phyloP scores from a whole-genome alignment of 257 asterid genomes.

The Ligustrum vulgare region DNA sequence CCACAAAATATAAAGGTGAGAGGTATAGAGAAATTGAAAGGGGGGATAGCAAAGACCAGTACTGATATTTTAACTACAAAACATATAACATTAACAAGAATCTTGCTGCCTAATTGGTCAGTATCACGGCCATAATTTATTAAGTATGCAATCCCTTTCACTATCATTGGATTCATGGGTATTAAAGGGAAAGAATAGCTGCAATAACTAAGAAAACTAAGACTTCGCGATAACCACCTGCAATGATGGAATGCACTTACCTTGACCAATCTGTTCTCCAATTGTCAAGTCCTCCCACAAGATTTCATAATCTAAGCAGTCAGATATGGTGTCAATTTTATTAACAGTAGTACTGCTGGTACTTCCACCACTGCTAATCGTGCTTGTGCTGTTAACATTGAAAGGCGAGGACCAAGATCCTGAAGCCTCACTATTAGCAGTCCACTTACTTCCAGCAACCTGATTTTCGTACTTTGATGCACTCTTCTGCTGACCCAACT shows the following conservation, averaged over 20 bases:
- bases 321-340: slow-evolving; percentile 65
- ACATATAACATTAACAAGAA: background rate
- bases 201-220: slow-evolving; percentile 13
- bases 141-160: too few species aligned
- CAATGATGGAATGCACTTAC: slow-evolving; percentile 34
- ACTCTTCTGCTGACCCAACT: slow-evolving; percentile 42
- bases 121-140: too few species aligned
- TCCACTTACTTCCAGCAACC: slow-evolving; percentile 40
- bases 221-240: background rate
- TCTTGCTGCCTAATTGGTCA: background rate
- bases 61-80: background rate
- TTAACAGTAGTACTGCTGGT: slow-evolving; percentile 69
- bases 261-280: slow-evolving; percentile 95
- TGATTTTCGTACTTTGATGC: slow-evolving; percentile 48
- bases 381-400: slow-evolving; percentile 79
- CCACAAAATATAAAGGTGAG: slow-evolving; percentile 32
- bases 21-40: slow-evolving; percentile 9
- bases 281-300: slow-evolving; percentile 93
- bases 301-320: slow-evolving; percentile 79
- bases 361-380: slow-evolving; percentile 84
- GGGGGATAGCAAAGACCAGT: background rate
- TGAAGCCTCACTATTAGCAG: slow-evolving; percentile 62
- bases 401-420: slow-evolving; percentile 83
- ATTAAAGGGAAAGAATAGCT: background rate
- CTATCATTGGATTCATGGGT: slow-evolving; percentile 13